A percentile compares a stretch with the other conserved stretches of the same genome.
These are phyloP conservation scores for Hyaloraphidium curvatum DNA, from an alignment of 192 early-diverging fungal genomes.

Conservation along the genomic window DNA sequence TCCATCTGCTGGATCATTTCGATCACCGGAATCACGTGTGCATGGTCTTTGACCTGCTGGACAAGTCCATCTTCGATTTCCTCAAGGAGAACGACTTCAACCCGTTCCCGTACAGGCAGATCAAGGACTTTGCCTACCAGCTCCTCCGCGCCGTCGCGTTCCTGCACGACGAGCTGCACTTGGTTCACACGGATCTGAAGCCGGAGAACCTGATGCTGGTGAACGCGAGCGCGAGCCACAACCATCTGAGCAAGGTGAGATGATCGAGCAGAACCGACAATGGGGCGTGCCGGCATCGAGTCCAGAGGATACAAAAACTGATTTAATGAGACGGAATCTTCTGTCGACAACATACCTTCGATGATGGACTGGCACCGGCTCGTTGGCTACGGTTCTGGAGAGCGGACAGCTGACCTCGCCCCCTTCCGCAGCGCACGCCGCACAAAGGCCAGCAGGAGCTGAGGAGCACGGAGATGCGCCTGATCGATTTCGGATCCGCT, in stretches of 20 bases:
- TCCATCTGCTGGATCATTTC: constrained; percentile 67
- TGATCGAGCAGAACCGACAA: no score
- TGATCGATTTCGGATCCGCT: constrained; percentile 95
- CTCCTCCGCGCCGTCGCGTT: constrained; percentile 74
- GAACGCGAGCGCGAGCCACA: constrained; percentile 8
- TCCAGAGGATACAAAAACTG: no score
- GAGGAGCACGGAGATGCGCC: constrained; percentile 45
- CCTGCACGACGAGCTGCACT: constrained; percentile 50
- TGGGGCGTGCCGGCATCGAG: no score
- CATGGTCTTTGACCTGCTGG: constrained; percentile 92
- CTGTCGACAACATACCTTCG: no score
- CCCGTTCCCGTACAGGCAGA: constrained; percentile 71
- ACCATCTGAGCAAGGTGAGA: no score
- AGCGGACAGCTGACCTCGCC: no score
- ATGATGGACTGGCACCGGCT: no score
- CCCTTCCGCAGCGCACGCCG: no score
- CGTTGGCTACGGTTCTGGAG: no score
- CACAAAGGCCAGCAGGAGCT: constrained; percentile 44
- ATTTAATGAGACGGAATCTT: no score
- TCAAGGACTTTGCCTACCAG: constrained; percentile 69
- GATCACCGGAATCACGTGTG: constrained; percentile 84
- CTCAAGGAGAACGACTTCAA: constrained; percentile 79
- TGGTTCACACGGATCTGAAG: constrained; percentile 95
- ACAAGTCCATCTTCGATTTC: constrained; percentile 81
- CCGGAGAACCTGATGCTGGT: constrained; percentile 79